These are phyloP conservation scores for Saccharomycopsis fibuligera DNA, from an alignment of 805 yeast genomes.

Conservation along the genomic window DNA sequence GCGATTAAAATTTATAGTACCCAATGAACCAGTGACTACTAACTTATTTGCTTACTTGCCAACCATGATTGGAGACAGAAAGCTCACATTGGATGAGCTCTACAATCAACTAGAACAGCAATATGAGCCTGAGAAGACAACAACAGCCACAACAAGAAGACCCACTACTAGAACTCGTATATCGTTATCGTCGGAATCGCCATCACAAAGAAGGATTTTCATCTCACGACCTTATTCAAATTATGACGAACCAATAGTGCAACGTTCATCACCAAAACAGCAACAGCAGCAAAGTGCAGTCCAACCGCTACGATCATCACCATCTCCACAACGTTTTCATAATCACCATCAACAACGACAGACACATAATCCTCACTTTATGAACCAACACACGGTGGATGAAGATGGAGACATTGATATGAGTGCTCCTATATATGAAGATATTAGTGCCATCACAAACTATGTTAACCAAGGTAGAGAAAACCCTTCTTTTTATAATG, in stretches of 20 bases:
- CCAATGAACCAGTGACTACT: too few species aligned
- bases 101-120: too few species aligned
- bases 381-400: slow-evolving; percentile 1
- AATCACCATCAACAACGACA: neutral
- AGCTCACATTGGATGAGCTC: too few species aligned
- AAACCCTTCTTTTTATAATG: neutral
- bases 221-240: neutral
- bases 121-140: neutral
- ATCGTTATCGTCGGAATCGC: neutral
- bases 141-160: neutral
- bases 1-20: too few species aligned
- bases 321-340: neutral
- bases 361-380: neutral
- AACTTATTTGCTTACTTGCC: too few species aligned
- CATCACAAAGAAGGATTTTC: too few species aligned
- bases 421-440: neutral
- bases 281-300: neutral
- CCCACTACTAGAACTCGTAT: neutral
- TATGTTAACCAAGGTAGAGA: slow-evolving; percentile 2
- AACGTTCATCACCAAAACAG: neutral
- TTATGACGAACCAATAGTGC: neutral
- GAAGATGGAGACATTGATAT: slow-evolving; percentile 3
- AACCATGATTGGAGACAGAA: too few species aligned
- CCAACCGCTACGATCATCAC: neutral
- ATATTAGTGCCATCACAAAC: neutral